A percentile compares a stretch with the other conserved stretches of the same genome.
phyloP scores from a whole-genome alignment of 306 rosid species.

The Carpinus viminea region DNA sequence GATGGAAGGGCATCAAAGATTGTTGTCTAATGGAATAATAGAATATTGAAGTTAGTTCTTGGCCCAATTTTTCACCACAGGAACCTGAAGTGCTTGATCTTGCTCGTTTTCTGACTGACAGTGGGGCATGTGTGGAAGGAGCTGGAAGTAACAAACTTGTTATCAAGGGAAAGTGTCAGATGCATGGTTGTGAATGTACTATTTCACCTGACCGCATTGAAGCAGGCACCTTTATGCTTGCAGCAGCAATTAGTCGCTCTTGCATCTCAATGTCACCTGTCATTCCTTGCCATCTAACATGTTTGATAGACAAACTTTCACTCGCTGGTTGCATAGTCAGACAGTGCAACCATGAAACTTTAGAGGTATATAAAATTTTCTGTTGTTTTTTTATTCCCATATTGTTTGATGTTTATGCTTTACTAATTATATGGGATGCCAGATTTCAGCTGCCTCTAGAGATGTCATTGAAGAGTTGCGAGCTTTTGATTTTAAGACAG shows the following conservation, averaged over 20 bases:
- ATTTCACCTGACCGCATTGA: constrained; percentile 40
- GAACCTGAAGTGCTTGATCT: constrained; percentile 42
- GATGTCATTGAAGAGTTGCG: constrained; percentile 18
- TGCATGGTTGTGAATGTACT: constrained; percentile 25
- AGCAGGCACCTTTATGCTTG: constrained; percentile 42
- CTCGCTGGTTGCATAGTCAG: constrained; percentile 37
- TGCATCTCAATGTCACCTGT: constrained; percentile 35
- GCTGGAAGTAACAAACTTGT: constrained; percentile 34
- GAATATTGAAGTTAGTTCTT: not conserved
- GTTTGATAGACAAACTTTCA: constrained; percentile 28
- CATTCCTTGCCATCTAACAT: constrained; percentile 31
- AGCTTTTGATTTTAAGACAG: constrained; percentile 26
- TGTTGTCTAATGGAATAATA: not conserved
- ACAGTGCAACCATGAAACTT: constrained; percentile 18
- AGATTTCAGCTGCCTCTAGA: constrained; percentile 32
- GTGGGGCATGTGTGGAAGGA: constrained; percentile 39
- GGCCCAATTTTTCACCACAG: constrained; percentile 8
- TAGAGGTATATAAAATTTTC: constrained; percentile 19
- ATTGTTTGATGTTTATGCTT: not conserved
- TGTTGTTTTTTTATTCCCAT: not conserved
- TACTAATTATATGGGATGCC: not conserved
- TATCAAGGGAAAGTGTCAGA: constrained; percentile 32
- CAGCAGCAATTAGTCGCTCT: constrained; percentile 41
- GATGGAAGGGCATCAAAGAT: not conserved
- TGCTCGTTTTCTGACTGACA: constrained; percentile 19